Conservation (phyloP, 108 stramenopile species). For the Nitzschia putrida region DNA sequence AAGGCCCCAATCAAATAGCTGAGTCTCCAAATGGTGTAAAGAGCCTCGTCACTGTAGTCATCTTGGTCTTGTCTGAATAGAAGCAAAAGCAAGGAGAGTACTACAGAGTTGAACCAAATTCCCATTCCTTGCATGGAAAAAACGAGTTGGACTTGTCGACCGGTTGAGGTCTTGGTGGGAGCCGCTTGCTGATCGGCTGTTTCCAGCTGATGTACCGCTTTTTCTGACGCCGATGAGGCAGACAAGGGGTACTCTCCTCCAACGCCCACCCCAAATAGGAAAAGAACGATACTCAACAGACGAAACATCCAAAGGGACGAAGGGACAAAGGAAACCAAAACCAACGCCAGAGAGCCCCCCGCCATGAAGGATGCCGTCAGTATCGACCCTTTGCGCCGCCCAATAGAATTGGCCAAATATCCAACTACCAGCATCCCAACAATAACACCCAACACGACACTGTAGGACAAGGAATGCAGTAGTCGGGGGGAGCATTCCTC, state of each 20-base stretch:
- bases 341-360: constrained; percentile 34
- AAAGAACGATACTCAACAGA: constrained; percentile 42
- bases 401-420: constrained; percentile 46
- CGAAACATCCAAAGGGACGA: constrained; percentile 36
- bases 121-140: constrained; percentile 81
- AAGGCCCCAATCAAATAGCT: constrained; percentile 54
- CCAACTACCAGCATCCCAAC: constrained; percentile 66
- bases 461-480: constrained; percentile 51
- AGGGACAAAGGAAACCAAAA: constrained; percentile 23
- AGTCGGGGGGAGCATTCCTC: constrained; percentile 26
- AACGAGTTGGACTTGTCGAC: constrained; percentile 61
- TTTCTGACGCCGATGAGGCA: constrained; percentile 59
- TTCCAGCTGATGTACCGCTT: constrained; percentile 39
- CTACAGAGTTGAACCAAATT: constrained; percentile 62
- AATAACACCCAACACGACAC: constrained; percentile 66
- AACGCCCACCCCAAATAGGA: constrained; percentile 74
- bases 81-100: constrained; percentile 44
- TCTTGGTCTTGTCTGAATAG: constrained; percentile 1
- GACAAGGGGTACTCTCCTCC: constrained; percentile 77
- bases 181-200: background rate
- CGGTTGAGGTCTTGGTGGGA: constrained; percentile 24
- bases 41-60: constrained; percentile 18
- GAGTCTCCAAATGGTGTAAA: constrained; percentile 59
- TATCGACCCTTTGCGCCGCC: constrained; percentile 59
- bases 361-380: constrained; percentile 62